Conservation (phyloP, 257 asterid species). For the Scutellaria minor region DNA sequence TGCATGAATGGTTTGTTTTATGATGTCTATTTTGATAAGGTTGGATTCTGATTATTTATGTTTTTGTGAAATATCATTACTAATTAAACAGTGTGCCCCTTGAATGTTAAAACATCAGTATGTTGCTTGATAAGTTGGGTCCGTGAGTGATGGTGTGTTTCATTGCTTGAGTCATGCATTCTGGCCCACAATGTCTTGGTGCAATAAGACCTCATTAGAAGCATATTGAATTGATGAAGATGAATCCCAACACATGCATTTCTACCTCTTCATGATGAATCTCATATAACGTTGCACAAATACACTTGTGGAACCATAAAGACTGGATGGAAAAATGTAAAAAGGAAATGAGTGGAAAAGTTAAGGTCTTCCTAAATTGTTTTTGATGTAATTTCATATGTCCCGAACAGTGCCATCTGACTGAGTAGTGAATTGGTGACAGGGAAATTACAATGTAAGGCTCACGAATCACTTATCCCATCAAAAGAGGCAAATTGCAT, state of each 20-base stretch:
- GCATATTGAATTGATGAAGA: slow-evolving; percentile 9
- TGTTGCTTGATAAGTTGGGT: slow-evolving; percentile 8
- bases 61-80: background rate
- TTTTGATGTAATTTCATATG: background rate
- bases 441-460: background rate
- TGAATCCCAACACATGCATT: slow-evolving; percentile 20
- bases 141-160: background rate
- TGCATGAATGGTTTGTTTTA: background rate
- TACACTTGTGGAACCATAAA: background rate
- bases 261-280: background rate
- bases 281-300: background rate
- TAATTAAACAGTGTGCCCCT: background rate
- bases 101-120: background rate
- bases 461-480: background rate
- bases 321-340: slow-evolving; percentile 7
- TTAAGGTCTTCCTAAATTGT: slow-evolving; percentile 5
- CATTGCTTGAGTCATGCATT: background rate
- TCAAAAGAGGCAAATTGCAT: background rate
- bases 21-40: background rate
- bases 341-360: background rate
- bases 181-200: background rate
- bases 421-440: background rate
- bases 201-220: background rate
- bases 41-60: background rate
- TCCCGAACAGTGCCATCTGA: slow-evolving; percentile 6